Conservation (phyloP, 495 filamentous ascomycete species). For the Neurospora sp. region DNA sequence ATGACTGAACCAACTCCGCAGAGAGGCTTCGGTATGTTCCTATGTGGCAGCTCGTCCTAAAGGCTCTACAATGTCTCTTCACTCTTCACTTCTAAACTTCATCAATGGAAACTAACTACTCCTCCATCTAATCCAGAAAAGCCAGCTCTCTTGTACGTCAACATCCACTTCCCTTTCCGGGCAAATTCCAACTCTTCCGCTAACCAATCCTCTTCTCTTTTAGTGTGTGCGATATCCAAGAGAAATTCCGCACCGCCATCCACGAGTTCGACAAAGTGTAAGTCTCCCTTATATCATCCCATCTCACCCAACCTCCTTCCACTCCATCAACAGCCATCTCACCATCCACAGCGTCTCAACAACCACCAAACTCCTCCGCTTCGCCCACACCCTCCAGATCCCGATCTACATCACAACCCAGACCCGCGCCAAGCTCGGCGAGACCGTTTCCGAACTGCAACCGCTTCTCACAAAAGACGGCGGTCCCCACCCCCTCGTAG, state of each 20-base stretch:
- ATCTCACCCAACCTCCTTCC: no score
- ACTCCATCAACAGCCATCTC: no score
- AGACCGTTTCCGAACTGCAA: constrained; percentile 60
- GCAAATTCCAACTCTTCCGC: no score
- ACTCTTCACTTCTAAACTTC: neutral
- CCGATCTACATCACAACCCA: constrained; percentile 84
- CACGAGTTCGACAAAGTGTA: constrained; percentile 75
- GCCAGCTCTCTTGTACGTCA: constrained; percentile 57
- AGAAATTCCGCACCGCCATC: constrained; percentile 78
- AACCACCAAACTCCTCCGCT: constrained; percentile 43
- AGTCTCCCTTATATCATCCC: no score
- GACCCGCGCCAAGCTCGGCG: constrained; percentile 61
- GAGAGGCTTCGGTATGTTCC: constrained; percentile 30
- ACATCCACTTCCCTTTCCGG: no score
- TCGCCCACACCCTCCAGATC: constrained; percentile 52
- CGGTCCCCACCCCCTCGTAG: constrained; percentile 17
- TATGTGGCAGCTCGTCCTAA: neutral
- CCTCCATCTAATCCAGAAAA: constrained; percentile 36
- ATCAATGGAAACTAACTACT: neutral
- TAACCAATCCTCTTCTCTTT: no score
- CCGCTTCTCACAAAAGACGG: constrained; percentile 9
- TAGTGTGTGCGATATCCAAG: constrained; percentile 93
- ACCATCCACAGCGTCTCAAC: constrained; percentile 37
- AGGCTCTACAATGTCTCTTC: neutral
- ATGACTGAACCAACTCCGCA: constrained; percentile 22